Percentiles rank a stretch among this genome's conserved stretches.
phyloP scores from a whole-genome alignment of 257 asterid species.

The Eustoma russellianum region DNA sequence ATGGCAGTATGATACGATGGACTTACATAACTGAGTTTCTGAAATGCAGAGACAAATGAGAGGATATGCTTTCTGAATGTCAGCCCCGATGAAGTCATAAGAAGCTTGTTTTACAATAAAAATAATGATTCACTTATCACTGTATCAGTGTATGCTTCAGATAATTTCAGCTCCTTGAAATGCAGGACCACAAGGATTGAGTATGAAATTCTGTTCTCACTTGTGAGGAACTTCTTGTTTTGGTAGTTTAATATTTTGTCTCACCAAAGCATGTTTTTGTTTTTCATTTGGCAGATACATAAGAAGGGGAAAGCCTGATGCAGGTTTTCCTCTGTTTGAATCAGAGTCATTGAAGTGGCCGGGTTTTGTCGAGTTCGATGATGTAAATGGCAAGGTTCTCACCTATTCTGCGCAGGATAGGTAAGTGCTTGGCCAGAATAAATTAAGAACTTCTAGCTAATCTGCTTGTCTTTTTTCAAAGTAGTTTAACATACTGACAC shows the following conservation, averaged over 20 bases:
- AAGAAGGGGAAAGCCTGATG: constrained; percentile 92
- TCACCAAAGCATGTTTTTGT: background rate
- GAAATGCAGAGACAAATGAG: constrained; percentile 71
- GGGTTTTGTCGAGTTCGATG: constrained; percentile 98
- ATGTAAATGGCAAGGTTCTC: constrained; percentile 95
- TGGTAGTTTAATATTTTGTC: constrained; percentile 1
- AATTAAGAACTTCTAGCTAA: too few species aligned
- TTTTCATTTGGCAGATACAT: constrained; percentile 62
- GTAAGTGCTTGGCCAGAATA: constrained; percentile 18
- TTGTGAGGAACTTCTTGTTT: constrained; percentile 6
- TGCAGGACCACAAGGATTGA: constrained; percentile 98
- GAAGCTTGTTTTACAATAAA: constrained; percentile 96
- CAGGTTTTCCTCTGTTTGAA: constrained; percentile 91
- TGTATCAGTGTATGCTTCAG: constrained; percentile 96
- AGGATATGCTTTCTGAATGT: constrained; percentile 95
- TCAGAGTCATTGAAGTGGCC: constrained; percentile 99
- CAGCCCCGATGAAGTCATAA: constrained; percentile 92
- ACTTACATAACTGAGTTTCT: constrained; percentile 19
- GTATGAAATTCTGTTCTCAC: constrained; percentile 35
- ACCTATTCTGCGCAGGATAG: constrained; percentile 96
- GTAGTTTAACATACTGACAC: constrained; percentile 13
- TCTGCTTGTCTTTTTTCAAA: background rate
- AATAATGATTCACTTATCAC: constrained; percentile 97
- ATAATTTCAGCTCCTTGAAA: constrained; percentile 83
- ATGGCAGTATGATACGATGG: background rate